A percentile compares a stretch with the other conserved stretches of the same genome.
phyloP scores from a whole-genome alignment of 2,329 filamentous ascomycete genomes.

The Sporothrix curviconia region DNA sequence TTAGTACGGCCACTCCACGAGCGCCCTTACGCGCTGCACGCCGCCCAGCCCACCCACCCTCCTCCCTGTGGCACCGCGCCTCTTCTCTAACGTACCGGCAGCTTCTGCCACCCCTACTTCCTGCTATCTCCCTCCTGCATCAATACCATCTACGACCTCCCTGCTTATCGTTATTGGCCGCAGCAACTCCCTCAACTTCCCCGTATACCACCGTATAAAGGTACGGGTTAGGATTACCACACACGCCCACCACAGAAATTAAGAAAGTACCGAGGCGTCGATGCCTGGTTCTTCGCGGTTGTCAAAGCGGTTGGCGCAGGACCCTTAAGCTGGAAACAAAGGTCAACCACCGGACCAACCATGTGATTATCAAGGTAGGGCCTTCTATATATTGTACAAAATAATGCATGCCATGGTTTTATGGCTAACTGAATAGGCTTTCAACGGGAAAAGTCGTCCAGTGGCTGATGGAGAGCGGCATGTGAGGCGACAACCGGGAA shows the following conservation, averaged over 20 bases:
- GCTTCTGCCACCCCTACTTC: background rate
- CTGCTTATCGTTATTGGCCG: slow-evolving; percentile 62
- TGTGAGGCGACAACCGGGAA: slow-evolving; percentile 8
- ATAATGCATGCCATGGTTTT: background rate
- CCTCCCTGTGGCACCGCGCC: no score
- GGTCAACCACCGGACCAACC: slow-evolving; percentile 56
- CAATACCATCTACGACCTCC: slow-evolving; percentile 11
- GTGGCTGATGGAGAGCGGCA: slow-evolving; percentile 19
- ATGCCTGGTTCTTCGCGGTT: slow-evolving; percentile 58
- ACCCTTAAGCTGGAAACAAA: slow-evolving; percentile 51
- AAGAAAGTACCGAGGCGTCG: slow-evolving; percentile 76
- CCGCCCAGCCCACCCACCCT: background rate
- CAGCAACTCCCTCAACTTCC: slow-evolving; percentile 62
- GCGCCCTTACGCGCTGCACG: background rate
- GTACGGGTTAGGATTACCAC: slow-evolving; percentile 68
- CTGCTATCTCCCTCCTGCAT: background rate
- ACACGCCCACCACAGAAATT: slow-evolving; percentile 67
- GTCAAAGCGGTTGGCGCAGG: slow-evolving; percentile 53
- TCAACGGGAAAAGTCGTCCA: slow-evolving; percentile 15
- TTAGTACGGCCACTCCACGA: no score
- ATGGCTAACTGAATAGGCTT: slow-evolving; percentile 2
- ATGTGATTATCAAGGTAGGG: slow-evolving; percentile 66
- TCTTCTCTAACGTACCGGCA: no score
- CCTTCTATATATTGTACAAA: background rate
- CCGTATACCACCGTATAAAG: slow-evolving; percentile 70